Evolutionary conservation across 495 filamentous ascomycete species (phyloP).

Genomic region (Podospora conica): DNA sequence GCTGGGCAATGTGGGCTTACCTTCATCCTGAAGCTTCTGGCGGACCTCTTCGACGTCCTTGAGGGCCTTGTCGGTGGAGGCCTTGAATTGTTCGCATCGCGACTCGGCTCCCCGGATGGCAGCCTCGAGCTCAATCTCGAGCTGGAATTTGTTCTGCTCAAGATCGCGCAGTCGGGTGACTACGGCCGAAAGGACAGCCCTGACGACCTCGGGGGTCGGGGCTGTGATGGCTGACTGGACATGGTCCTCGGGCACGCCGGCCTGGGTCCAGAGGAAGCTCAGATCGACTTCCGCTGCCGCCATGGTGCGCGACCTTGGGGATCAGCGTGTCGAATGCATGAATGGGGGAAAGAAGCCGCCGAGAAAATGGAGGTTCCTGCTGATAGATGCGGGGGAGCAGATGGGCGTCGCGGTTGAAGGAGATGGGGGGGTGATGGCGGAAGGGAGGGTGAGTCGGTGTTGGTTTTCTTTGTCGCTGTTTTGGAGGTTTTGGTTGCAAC

Average conservation of each 20-base stretch:
- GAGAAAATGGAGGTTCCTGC: neutral
- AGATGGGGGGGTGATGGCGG: neutral
- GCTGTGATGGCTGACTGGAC: slow-evolving; percentile 58
- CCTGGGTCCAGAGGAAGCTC: slow-evolving; percentile 68
- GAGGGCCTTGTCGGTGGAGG: slow-evolving; percentile 70
- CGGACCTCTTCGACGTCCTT: slow-evolving; percentile 73
- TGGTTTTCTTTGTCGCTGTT: slow-evolving; percentile 3
- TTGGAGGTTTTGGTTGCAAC: neutral
- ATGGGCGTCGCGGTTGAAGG: neutral
- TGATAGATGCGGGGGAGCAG: neutral
- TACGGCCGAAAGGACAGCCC: slow-evolving; percentile 59
- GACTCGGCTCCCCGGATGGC: slow-evolving; percentile 73
- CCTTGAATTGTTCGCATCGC: slow-evolving; percentile 71
- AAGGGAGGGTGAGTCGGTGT: neutral
- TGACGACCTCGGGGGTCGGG: slow-evolving; percentile 73
- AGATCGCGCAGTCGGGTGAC: slow-evolving; percentile 69
- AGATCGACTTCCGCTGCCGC: slow-evolving; percentile 69
- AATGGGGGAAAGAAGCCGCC: neutral
- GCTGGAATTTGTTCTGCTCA: slow-evolving; percentile 78
- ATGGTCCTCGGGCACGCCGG: slow-evolving; percentile 61
- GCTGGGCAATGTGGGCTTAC: slow-evolving; percentile 42
- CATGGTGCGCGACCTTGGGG: slow-evolving; percentile 47
- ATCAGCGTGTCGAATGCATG: slow-evolving; percentile 18
- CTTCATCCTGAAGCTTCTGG: slow-evolving; percentile 72
- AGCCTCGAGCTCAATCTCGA: slow-evolving; percentile 90